These are phyloP conservation scores for Pneumocystis jirovecii DNA, from an alignment of 1,139 yeast species.

Conservation along the genomic window DNA sequence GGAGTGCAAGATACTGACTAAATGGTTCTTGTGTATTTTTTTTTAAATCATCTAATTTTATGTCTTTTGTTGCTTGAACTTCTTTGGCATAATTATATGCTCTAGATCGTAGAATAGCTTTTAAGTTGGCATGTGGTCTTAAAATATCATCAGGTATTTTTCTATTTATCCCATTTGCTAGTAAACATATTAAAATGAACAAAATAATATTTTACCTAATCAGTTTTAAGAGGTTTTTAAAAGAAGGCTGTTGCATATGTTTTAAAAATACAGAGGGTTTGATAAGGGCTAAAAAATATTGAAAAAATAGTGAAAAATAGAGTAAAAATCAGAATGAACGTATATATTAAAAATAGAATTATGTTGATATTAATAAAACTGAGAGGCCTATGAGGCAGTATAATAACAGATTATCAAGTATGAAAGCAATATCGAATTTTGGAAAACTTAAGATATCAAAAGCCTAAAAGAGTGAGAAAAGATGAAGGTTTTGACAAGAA, in stretches of 20 bases:
- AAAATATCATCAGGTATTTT: background rate
- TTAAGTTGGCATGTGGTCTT: background rate
- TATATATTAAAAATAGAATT: background rate
- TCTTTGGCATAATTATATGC: background rate
- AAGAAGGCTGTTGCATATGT: background rate
- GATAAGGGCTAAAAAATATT: background rate
- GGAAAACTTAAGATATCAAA: background rate
- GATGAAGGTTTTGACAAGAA: background rate
- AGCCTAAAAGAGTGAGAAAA: background rate
- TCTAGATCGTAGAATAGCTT: background rate
- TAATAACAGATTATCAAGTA: background rate
- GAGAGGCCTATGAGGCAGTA: background rate
- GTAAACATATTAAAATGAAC: background rate
- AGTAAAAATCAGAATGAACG: background rate
- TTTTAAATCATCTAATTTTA: background rate
- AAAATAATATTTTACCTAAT: background rate
- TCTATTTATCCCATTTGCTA: background rate
- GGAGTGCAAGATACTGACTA: background rate
- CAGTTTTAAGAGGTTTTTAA: background rate
- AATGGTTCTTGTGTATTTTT: background rate
- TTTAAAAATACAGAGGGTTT: background rate
- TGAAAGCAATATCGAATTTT: background rate
- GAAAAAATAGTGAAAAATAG: background rate
- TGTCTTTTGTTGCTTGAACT: background rate
- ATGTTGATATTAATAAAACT: background rate